These are phyloP conservation scores for Mycosarcoma maydis DNA, from an alignment of 1,284 basidiomycete genomes.

Conservation along the genomic window DNA sequence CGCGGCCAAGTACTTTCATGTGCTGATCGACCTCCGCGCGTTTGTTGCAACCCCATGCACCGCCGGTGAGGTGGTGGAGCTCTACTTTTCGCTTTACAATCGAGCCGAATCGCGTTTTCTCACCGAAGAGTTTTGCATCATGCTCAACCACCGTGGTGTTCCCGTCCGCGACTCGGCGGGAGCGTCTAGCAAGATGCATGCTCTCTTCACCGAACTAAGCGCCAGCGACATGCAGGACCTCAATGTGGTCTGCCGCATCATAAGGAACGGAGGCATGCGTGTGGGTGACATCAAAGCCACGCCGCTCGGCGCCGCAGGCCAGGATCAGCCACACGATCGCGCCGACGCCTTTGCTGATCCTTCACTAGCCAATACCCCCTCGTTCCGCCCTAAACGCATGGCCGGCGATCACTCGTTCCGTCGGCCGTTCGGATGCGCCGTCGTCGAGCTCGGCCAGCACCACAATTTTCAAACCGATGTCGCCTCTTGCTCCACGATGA, in stretches of 20 bases:
- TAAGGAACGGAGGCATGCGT: slow-evolving; percentile 87
- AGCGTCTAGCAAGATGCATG: slow-evolving; percentile 46
- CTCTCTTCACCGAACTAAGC: slow-evolving; percentile 86
- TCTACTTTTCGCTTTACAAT: slow-evolving; percentile 93
- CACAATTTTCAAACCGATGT: slow-evolving; percentile 73
- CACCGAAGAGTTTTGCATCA: slow-evolving; percentile 90
- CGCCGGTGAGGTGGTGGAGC: slow-evolving; percentile 88
- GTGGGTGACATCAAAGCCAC: slow-evolving; percentile 70
- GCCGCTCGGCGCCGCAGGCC: slow-evolving; percentile 34
- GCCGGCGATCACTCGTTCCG: slow-evolving; percentile 71
- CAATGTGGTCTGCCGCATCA: slow-evolving; percentile 76
- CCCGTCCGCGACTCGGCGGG: slow-evolving; percentile 74
- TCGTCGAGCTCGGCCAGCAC: slow-evolving; percentile 80
- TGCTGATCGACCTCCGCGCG: slow-evolving; percentile 87
- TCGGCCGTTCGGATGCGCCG: slow-evolving; percentile 91
- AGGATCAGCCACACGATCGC: slow-evolving; percentile 31
- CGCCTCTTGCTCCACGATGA: slow-evolving; percentile 46
- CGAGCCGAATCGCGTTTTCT: slow-evolving; percentile 83
- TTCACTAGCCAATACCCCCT: slow-evolving; percentile 40
- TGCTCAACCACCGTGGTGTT: slow-evolving; percentile 90
- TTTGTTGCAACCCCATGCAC: slow-evolving; percentile 89
- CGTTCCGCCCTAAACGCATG: slow-evolving; percentile 49
- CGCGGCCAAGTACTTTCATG: slow-evolving; percentile 71
- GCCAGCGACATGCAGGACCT: slow-evolving; percentile 78
- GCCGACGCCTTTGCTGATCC: slow-evolving; percentile 29